Evolutionary conservation across 306 rosid species (phyloP), one percentile per base, ranked within the genome.

Genomic region (Potentilla sterilis): DNA sequence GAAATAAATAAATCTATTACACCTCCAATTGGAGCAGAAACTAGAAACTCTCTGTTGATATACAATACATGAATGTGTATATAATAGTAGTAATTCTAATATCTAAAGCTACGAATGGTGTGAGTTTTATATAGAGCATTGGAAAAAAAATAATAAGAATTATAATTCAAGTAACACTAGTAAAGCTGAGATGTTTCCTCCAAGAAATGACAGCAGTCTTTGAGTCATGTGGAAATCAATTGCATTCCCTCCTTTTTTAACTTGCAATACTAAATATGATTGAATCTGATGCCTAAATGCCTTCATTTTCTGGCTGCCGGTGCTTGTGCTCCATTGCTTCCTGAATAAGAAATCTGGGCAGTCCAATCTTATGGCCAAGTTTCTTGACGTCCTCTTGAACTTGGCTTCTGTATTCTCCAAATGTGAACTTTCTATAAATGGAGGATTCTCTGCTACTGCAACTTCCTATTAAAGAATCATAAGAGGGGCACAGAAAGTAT

Each of bases 401-500:
- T 88, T 88, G 92, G 51, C 41, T 83, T 76, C 97, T 77, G 81
- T 93, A 93, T 75, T 93, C 96, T 67, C 89, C 83, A 63, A 91
- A 93, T 2, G 97, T 93, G 90, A 93, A 93, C 52, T 81, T 77
- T 84, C 86, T 86, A 74, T 91, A 93, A 6, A 85, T 62, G 41
- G 97, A 89, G 67, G 93, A 91, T 70, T 89, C 88, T 75, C 42
- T 28, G 72, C 41, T 69, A 41, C 73, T 80, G 92, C 88, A 83
- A 80, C 92, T 78, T 14, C 86, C 92, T 62, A 93, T 89, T 59
- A 77, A 79, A 38, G 97, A 85, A 51, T 85, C 84, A 81, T 93
- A 83, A 61, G 96, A 88, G 65, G 97, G 98, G 87, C 98, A 93
- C 19, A 93, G 86, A 80, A 93, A 93, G 76, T 88, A 91, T 46